Evolutionary conservation across 2,329 filamentous ascomycete genomes (phyloP).

Genomic region (Curvularia hawaiiensis): DNA sequence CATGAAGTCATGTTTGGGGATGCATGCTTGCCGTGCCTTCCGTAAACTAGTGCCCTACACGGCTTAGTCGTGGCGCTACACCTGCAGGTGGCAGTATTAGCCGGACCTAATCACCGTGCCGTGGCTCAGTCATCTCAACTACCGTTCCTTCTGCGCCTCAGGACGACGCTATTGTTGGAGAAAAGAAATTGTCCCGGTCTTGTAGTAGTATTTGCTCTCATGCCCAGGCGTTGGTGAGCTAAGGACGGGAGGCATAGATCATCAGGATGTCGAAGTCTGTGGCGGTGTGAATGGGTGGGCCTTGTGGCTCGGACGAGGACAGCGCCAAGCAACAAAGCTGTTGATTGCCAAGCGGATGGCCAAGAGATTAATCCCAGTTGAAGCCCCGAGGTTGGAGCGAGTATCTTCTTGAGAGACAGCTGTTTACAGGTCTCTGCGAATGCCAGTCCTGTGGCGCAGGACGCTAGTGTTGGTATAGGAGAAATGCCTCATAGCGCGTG

Average conservation of each 20-base stretch:
- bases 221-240: not conserved
- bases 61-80: slow-evolving; percentile 21
- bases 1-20: slow-evolving; percentile 14
- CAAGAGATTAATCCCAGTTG: not conserved
- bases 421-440: not conserved
- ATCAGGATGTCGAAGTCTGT: not conserved
- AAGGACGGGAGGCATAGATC: not conserved
- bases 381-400: not conserved
- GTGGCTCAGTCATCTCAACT: slow-evolving; percentile 11
- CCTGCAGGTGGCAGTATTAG: slow-evolving; percentile 4
- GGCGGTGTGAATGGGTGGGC: not conserved
- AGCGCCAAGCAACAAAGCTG: not conserved
- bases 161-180: not conserved
- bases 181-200: not conserved
- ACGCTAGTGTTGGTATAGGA: not conserved
- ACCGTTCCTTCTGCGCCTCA: not conserved
- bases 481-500: not conserved
- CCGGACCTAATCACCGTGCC: slow-evolving; percentile 12
- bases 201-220: not conserved
- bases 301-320: not conserved
- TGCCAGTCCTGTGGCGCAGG: not conserved
- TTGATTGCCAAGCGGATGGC: not conserved
- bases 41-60: slow-evolving; percentile 4
- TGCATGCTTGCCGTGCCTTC: slow-evolving; percentile 23
- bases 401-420: not conserved